Base-by-base conservation (phyloP, 371 early-diverging fungal species). In the Lichtheimia ornata region DNA sequence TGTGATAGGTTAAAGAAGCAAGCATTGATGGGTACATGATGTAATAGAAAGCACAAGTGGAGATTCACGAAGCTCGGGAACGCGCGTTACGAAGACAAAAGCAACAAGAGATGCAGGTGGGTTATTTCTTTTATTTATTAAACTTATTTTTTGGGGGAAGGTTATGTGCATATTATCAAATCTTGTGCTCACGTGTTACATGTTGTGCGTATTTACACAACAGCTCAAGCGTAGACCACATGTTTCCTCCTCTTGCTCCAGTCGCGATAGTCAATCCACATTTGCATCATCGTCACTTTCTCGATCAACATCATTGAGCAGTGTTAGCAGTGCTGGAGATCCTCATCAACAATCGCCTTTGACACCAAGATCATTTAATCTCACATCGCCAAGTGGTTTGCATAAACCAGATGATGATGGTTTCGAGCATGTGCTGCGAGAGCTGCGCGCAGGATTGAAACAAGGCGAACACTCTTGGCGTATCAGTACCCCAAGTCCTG, bases 391-490 rank as follows among this genome's bases (percentile, higher is more conserved):
- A 4, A 47, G 47, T 47, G 47, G 18, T 5, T 18, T 47, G 47
- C 18, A n/a, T 47, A 52, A 59, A 20, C 61, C 45, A 4, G 49
- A 64, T 28, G 70, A 70, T 47, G 70, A 62, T 30, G 76, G 69
- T 0, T 76, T 76, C 58, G 71, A 71, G 13, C 66, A 76, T 58
- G 71, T 76, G 9, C 53, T 76, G 45, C 66, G 66, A 47, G 76
- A 73, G 49, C 53, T 76, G 13, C 71, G 73, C 45, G 71, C 73
- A 17, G 76, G 73, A 27, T 60, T 76, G 50, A 62, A 61, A 44
- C 66, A 53, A 18, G 63, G 69, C 45, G 62, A 68, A 53, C 68
- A 72, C 50, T 67, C 70, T n/a, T 70, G 66, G 70, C 58, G 64
- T 58, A 58, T 65, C n/a, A 53, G 56, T 13, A 47, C 57, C 3